phyloP scores from a whole-genome alignment of 2,329 filamentous ascomycete species.

The Paecilomyces fulvus region DNA sequence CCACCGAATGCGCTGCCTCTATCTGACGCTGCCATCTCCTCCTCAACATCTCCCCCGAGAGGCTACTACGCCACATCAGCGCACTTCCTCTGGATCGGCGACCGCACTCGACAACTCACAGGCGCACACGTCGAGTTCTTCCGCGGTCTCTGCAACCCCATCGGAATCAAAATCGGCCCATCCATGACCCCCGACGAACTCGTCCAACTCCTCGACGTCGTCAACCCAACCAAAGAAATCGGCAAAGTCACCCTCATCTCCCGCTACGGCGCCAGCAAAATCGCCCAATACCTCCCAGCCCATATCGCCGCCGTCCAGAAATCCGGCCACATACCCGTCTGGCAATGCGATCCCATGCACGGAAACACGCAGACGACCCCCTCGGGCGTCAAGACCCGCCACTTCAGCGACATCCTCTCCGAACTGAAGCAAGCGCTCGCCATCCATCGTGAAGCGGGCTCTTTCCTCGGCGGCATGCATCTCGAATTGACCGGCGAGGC shows the following conservation, averaged over 20 bases:
- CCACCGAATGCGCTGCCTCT: slow-evolving; percentile 39
- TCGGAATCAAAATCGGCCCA: slow-evolving; percentile 93
- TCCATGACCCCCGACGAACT: slow-evolving; percentile 71
- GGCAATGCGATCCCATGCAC: slow-evolving; percentile 99
- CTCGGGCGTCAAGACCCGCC: slow-evolving; percentile 79
- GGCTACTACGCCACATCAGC: slow-evolving; percentile 90
- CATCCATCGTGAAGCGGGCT: slow-evolving; percentile 75
- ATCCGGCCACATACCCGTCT: slow-evolving; percentile 71
- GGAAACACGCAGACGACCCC: slow-evolving; percentile 63
- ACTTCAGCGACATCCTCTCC: slow-evolving; percentile 80
- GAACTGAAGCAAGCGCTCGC: slow-evolving; percentile 76
- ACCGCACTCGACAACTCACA: slow-evolving; percentile 87
- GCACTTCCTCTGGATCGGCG: slow-evolving; percentile 97
- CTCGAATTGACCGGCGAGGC: slow-evolving; percentile 92
- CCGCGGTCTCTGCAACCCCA: slow-evolving; percentile 88
- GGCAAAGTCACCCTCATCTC: slow-evolving; percentile 97
- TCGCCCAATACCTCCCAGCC: slow-evolving; percentile 63
- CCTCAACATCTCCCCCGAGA: slow-evolving; percentile 32
- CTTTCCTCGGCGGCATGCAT: slow-evolving; percentile 88
- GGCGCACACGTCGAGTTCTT: slow-evolving; percentile 97
- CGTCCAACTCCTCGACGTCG: slow-evolving; percentile 66
- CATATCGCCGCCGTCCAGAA: slow-evolving; percentile 85
- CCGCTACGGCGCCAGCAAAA: slow-evolving; percentile 75
- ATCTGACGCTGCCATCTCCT: no score
- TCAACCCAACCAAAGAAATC: slow-evolving; percentile 73